phyloP scores from a whole-genome alignment of 2,329 filamentous ascomycete species.

The Pseudogymnoascus sp. region DNA sequence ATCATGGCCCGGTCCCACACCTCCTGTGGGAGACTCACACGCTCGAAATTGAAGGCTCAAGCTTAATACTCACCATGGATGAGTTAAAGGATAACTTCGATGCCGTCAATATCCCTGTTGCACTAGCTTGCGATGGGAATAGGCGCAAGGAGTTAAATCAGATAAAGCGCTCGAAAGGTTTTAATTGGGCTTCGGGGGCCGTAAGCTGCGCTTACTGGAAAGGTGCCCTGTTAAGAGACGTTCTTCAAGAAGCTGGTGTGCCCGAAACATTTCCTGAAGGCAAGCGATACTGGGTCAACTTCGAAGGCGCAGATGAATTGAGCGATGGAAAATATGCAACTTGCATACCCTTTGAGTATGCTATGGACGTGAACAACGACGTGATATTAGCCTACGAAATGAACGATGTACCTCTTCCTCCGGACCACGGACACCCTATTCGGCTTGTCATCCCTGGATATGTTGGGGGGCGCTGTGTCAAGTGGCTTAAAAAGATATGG shows the following conservation, averaged over 20 bases:
- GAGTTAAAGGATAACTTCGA: constrained; percentile 37
- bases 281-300: constrained; percentile 39
- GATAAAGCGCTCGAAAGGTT: constrained; percentile 38
- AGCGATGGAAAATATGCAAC: constrained; percentile 43
- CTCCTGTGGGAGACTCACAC: constrained; percentile 43
- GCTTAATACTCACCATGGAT: constrained; percentile 34
- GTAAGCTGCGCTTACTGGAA: constrained; percentile 46
- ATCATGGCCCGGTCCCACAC: constrained; percentile 44
- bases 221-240: constrained; percentile 38
- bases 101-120: constrained; percentile 40
- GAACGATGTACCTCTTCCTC: constrained; percentile 37
- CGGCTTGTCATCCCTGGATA: constrained; percentile 37
- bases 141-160: constrained; percentile 45
- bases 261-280: constrained; percentile 16
- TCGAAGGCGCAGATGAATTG: constrained; percentile 41
- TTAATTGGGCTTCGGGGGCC: constrained; percentile 40
- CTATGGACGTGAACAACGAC: constrained; percentile 40
- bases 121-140: constrained; percentile 44
- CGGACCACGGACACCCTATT: constrained; percentile 41
- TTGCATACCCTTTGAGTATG: constrained; percentile 41
- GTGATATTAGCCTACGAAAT: constrained; percentile 43
- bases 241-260: constrained; percentile 37
- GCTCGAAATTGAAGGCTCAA: constrained; percentile 35
- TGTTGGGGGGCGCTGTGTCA: constrained; percentile 39
- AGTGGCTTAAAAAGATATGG: constrained; percentile 39